Evolutionary conservation across 345 rosid genomes (phyloP), one percentile per base, ranked within the genome.

Genomic region (Gynandropsis gynandra): DNA sequence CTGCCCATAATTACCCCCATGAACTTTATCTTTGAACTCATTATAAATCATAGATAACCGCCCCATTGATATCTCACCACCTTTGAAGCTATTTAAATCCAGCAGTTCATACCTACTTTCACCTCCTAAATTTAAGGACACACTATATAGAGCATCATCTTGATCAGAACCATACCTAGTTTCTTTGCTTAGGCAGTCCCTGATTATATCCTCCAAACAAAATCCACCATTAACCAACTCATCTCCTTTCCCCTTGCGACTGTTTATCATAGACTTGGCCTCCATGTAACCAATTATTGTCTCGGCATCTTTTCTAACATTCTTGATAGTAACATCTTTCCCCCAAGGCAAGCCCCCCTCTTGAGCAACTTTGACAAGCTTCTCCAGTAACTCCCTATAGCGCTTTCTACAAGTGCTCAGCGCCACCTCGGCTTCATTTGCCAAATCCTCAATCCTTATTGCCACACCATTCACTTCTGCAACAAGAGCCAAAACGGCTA

Each of bases 291-390:
- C 80, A 42, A 90, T 68, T 48, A 83, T 70, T 54, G 64, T 48
- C 0, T 72, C 75, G 0, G 82, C 87, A 72, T 80, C 77, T 59
- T 73, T 80, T 54, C 77, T 46, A 45, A 82, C 67, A 67, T 87
- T 89, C 73, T 83, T 84, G 46, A 76, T 64, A 0, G 74, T 71
- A n/a, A 87, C 71, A 59, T 87, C 81, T 63, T 80, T 74, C 12
- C 85, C 92, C 95, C 95, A 87, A 1, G 96, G 98, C 74, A 90
- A 79, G 3, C 58, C n/a, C n/a, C n/a, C 14, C 52, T 63, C 85
- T 36, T 72, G 71, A 0, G 92, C 82, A 18, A 72, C 87, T 51
- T 79, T 67, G 71, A 87, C 95, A 16, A 82, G 82, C 19, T 61
- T 70, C 69, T 66, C 80, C 43, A 69, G 49, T 27, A 87, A 54